Base-by-base conservation (phyloP, 345 rosid genomes). In the Theobroma cacao region DNA sequence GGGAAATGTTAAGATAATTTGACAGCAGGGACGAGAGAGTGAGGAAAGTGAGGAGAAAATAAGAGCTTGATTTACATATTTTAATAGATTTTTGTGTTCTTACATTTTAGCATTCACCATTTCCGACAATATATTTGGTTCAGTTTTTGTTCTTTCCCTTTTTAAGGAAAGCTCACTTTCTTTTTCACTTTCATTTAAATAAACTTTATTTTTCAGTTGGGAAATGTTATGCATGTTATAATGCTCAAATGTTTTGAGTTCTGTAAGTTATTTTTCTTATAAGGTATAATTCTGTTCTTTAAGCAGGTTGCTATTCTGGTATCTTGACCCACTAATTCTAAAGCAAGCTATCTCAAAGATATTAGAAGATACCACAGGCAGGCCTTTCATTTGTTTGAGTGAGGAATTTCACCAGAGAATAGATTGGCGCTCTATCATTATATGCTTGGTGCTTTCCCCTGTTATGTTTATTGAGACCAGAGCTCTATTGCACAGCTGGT, bases 301-400 rank as follows among this genome's bases (percentile, higher is more conserved):
- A 47, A 28, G 67, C 88, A 94, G 97, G 92, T 71, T 92, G 85
- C 68, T 90, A 18, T 80, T 88, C 80, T 94, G 96, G 96, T 88
- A 89, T 80, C 87, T 88, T 36, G 90, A 94, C 72, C 97, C 96
- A 2, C 40, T 83, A 79, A 80, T 84, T 72, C 78, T 94, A 76
- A 87, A 88, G 82, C 82, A 84, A 78, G 91, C 89, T 75, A 66
- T 94, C 83, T 89, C 91, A 14, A 63, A 82, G 77, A 84, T 94
- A 72, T 84, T 92, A 87, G 85, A 84, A 84, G 88, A 84, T 72
- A 76, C 74, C 40, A 66, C 76, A 50, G 82, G 82, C 50, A 90
- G 93, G 82, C 98, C 97, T 85, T 90, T 90, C 85, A 88, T 92
- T 78, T 86, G 86, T 84, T 72, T 84, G 80, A 79, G 77, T 60